Conservation (phyloP, 1,139 yeast species). For the Hanseniaspora gamundiae region DNA sequence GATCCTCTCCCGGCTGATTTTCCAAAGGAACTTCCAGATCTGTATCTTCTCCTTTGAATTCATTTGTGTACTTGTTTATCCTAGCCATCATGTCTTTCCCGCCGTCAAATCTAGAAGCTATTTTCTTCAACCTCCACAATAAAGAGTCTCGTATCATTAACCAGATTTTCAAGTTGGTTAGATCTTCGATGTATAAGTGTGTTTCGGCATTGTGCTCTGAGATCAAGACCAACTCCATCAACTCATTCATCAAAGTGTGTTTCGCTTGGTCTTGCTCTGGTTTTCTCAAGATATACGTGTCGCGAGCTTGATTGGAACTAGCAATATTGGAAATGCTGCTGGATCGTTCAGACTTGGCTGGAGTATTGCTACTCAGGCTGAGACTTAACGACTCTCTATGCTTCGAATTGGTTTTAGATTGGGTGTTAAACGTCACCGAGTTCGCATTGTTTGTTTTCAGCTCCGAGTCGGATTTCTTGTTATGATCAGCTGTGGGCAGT, state of each 20-base stretch:
- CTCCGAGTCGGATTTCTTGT: neutral
- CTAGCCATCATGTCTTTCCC: neutral
- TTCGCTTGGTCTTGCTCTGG: conserved; percentile 9
- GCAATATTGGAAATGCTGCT: no score
- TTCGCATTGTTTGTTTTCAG: neutral
- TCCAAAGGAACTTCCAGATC: neutral
- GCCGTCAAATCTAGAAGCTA: conserved; percentile 5
- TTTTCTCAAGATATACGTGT: neutral
- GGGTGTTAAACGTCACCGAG: no score
- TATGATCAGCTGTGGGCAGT: neutral
- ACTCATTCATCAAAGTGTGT: conserved; percentile 7
- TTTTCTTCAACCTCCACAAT: conserved; percentile 21
- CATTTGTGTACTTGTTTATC: neutral
- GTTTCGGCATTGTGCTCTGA: conserved; percentile 24
- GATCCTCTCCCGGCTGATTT: neutral
- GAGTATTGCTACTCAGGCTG: no score
- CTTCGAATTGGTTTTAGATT: no score
- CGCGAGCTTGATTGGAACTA: no score
- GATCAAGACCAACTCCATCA: conserved; percentile 19
- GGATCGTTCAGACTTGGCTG: no score
- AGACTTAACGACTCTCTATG: no score
- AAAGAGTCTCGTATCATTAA: conserved; percentile 23
- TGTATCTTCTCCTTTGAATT: neutral
- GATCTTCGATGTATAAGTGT: conserved; percentile 20
- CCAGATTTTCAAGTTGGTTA: conserved; percentile 23